Evolutionary conservation across 495 filamentous ascomycete genomes (phyloP).

Genomic region (Mycothermus thermophilus): DNA sequence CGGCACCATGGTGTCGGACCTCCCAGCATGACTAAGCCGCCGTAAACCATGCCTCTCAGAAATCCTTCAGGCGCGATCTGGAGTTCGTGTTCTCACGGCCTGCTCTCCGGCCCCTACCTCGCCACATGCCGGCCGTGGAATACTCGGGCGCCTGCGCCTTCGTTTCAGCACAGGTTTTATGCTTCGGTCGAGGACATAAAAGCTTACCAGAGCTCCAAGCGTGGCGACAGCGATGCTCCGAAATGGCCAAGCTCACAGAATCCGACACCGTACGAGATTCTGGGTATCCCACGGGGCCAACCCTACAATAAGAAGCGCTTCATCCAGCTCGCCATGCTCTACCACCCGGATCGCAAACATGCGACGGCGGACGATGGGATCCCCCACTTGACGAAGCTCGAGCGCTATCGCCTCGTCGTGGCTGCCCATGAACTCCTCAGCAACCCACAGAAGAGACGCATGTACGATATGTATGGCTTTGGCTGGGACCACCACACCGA

Average conservation of each 20-base stretch:
- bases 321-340: slow-evolving; percentile 85
- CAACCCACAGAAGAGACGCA: slow-evolving; percentile 57
- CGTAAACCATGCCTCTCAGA: slow-evolving; percentile 17
- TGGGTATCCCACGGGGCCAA: slow-evolving; percentile 45
- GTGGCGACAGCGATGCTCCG: slow-evolving; percentile 19
- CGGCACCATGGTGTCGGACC: slow-evolving; percentile 5
- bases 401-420: slow-evolving; percentile 78
- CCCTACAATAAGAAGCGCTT: slow-evolving; percentile 72
- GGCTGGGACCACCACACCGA: slow-evolving; percentile 53
- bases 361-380: slow-evolving; percentile 32
- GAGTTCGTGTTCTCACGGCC: slow-evolving; percentile 8
- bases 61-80: slow-evolving; percentile 19
- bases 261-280: slow-evolving; percentile 89
- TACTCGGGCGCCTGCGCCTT: neutral
- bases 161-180: slow-evolving; percentile 5
- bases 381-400: slow-evolving; percentile 47
- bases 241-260: slow-evolving; percentile 27
- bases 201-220: neutral
- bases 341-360: slow-evolving; percentile 70
- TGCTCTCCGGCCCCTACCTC: slow-evolving; percentile 14
- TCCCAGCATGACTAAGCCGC: slow-evolving; percentile 16
- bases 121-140: slow-evolving; percentile 16
- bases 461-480: slow-evolving; percentile 68
- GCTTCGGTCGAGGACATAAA: slow-evolving; percentile 10
- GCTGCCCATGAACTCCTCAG: slow-evolving; percentile 84